A percentile compares a stretch with the other conserved stretches of the same genome.
Conservation (phyloP, 1,284 basidiomycete genomes). For the Sphaerobolus stellatus region DNA sequence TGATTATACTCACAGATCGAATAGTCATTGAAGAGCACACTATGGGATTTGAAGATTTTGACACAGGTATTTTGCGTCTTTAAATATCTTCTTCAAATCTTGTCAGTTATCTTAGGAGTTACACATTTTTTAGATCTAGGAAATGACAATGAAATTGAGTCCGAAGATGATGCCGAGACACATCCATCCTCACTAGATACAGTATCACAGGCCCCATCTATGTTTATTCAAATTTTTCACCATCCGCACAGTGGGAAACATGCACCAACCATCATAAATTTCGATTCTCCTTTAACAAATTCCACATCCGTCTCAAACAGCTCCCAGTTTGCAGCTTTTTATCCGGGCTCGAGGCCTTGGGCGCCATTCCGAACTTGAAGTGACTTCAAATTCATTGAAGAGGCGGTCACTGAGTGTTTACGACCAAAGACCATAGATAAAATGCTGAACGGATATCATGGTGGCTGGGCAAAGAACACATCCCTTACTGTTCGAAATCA, state of each 20-base stretch:
- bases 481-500: not conserved
- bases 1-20: not conserved
- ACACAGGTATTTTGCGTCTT: not conserved
- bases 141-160: too few relatives aligned
- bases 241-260: not conserved
- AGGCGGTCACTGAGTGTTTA: not conserved
- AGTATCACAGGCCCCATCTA: not conserved
- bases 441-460: not conserved
- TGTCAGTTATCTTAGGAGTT: too few relatives aligned
- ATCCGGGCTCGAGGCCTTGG: not conserved
- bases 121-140: too few relatives aligned
- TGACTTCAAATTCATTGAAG: not conserved
- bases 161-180: not conserved
- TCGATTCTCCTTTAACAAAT: not conserved
- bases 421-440: not conserved
- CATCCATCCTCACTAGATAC: not conserved
- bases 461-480: not conserved
- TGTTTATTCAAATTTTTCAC: not conserved
- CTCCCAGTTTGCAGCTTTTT: not conserved
- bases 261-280: not conserved
- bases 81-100: not conserved
- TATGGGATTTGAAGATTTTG: not conserved
- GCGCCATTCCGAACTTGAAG: not conserved
- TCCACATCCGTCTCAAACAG: not conserved
- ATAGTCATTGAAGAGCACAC: not conserved